Percentiles rank a stretch among this genome's conserved stretches.
phyloP scores from a whole-genome alignment of 169 alveolate species.

The Amoebophrya sp. region DNA sequence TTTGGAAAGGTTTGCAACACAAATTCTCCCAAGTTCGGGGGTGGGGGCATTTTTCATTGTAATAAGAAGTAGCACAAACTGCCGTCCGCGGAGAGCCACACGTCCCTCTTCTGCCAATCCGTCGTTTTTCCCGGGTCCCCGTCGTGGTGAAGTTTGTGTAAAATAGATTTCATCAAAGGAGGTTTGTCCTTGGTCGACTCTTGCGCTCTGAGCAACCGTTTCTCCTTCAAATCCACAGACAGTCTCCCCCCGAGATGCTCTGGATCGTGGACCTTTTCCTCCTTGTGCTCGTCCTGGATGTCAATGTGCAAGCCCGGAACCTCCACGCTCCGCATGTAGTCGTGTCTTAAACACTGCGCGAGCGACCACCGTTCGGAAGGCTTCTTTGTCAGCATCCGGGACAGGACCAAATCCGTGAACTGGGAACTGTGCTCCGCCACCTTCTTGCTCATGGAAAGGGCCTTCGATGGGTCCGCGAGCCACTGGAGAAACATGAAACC shows the following conservation, averaged over 20 bases:
- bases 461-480: not conserved
- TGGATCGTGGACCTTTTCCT: no score
- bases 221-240: not conserved
- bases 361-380: not conserved
- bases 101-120: not conserved
- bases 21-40: no score
- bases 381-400: not conserved
- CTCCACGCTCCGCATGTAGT: not conserved
- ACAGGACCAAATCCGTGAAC: not conserved
- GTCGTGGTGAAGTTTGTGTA: not conserved
- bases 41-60: not conserved
- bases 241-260: not conserved
- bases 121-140: not conserved
- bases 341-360: not conserved
- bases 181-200: not conserved
- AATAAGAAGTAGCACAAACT: slow-evolving; percentile 2
- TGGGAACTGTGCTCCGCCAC: not conserved
- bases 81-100: not conserved
- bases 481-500: not conserved
- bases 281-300: not conserved
- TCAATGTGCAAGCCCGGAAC: not conserved
- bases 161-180: not conserved
- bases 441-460: not conserved
- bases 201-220: not conserved
- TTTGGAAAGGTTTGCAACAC: no score